Evolutionary conservation across 768 basidiomycete genomes (phyloP), one percentile per base, ranked within the genome.

Genomic region (Mycena filopes): DNA sequence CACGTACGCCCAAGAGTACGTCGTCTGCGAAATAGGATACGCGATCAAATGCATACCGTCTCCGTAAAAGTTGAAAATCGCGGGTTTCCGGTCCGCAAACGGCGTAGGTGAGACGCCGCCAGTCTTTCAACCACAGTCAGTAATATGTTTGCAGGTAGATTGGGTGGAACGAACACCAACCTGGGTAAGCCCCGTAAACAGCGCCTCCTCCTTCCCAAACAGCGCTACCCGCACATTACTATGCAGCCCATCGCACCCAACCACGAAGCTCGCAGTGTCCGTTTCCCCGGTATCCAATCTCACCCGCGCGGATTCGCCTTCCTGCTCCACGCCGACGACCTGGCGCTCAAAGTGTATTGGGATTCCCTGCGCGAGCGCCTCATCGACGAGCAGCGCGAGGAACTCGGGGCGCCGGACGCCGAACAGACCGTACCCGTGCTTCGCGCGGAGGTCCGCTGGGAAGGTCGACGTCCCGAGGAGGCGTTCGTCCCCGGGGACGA

Each of bases 201-300:
- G 55, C 7, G 78, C 73, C 25, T 68, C 59, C 49, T 79, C 76
- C 49, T 76, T 67, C 1, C 82, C 82, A 55, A 82, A 81, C 16
- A 83, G 70, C 16, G 73, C 66, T 21, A 65, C 67, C 2, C 82
- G 74, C 13, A 81, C 81, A 54, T 71, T 75, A 65, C 80, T 80
- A 63, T 83, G 82, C 62, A 84, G 71, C 15, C 83, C 83, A 59
- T 84, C 83, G 68, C 80, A 81, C 23, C 82, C 83, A 11, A 83
- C 74, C 5, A 82, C 75, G 56, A 84, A 77, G 60, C 76, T 77
- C 10, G 77, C 81, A 0, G 67, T 75, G 46, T 78, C 80, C 47
- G 59, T 71, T 23, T 63, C 63, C 9, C 81, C 83, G 50, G 80
- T 79, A 38, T 69, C 73, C 63, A 83, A 79, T 4, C 45, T 67